Base-by-base conservation (phyloP, 305 asterid species). In the Coffea humblotiana region DNA sequence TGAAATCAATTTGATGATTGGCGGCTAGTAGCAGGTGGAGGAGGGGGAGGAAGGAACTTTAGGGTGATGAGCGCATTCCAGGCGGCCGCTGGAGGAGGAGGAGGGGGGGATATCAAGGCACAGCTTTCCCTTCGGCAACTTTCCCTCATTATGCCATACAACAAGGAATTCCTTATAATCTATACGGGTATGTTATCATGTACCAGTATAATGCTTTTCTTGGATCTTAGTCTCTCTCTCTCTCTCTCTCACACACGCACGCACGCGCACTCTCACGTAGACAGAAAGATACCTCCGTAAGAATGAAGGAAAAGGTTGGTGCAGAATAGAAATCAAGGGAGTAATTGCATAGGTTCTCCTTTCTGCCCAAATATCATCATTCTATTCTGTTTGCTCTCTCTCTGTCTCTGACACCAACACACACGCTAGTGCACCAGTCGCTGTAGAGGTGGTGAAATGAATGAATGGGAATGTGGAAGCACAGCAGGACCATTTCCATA, bases 81-180 rank as follows among this genome's bases (percentile, higher is more conserved):
- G 63, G 78, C 78, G 21, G 82, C 78, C 19, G 78, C 45, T 3
- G 69, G 27, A 18, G 72, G 27, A 1, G 27, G 19, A 19, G 65
- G 27, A 6, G 65, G 72, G 90, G 87, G 35, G 91, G 89, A 47
- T 82, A 81, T 81, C 87, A 83, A 35, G 89, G 85, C 15, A 85
- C 88, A 78, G 77, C 87, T 40, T 83, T 82, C 76, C 80, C 87
- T 37, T 83, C 87, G 14, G 85, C 90, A 72, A 68, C 84, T 71
- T 85, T 83, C 81, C 90, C 90, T 72, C 90, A 83, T 82, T 88
- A 85, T 85, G 89, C 88, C 78, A 82, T 88, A 88, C 90, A 88
- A 72, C 90, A 88, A 82, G 98, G 97, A 73, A 88, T 95, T 75
- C 99, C 99, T 83, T 95, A 91, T 90, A 95, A 90, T 85, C 90